phyloP scores from a whole-genome alignment of 306 rosid genomes.

The Cucurbita maxima region DNA sequence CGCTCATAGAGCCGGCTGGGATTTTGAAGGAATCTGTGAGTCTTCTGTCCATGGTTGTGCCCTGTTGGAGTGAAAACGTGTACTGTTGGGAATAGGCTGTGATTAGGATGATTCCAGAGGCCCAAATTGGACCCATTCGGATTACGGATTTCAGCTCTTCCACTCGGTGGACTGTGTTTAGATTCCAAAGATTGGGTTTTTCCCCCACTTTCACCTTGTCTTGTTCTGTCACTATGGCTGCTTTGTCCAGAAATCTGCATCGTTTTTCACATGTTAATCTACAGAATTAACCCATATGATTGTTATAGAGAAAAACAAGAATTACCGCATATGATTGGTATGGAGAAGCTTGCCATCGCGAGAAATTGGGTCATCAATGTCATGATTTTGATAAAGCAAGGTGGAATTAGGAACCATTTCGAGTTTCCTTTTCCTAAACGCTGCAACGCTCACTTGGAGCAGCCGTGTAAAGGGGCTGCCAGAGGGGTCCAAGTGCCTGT shows the following conservation, averaged over 20 bases:
- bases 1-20: slow-evolving; percentile 89
- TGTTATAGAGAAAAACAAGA: slow-evolving; percentile 31
- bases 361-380: slow-evolving; percentile 53
- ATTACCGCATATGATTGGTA: slow-evolving; percentile 41
- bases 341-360: slow-evolving; percentile 55
- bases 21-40: slow-evolving; percentile 45
- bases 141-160: slow-evolving; percentile 75
- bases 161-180: slow-evolving; percentile 71
- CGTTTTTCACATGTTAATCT: background rate
- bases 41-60: slow-evolving; percentile 72
- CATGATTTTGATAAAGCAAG: slow-evolving; percentile 44
- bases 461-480: slow-evolving; percentile 94
- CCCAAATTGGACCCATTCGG: slow-evolving; percentile 97
- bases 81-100: slow-evolving; percentile 83
- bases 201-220: slow-evolving; percentile 19
- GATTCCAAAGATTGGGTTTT: slow-evolving; percentile 63
- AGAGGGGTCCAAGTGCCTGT: slow-evolving; percentile 56
- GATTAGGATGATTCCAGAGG: slow-evolving; percentile 67
- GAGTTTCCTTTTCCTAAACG: slow-evolving; percentile 50
- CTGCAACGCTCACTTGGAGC: slow-evolving; percentile 55
- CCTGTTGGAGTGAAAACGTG: slow-evolving; percentile 80
- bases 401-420: slow-evolving; percentile 6
- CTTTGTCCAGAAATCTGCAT: slow-evolving; percentile 74
- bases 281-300: slow-evolving; percentile 40
- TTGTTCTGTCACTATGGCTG: slow-evolving; percentile 47